Conservation (phyloP, 2,329 filamentous ascomycete genomes). For the Hypoxylon sp. region DNA sequence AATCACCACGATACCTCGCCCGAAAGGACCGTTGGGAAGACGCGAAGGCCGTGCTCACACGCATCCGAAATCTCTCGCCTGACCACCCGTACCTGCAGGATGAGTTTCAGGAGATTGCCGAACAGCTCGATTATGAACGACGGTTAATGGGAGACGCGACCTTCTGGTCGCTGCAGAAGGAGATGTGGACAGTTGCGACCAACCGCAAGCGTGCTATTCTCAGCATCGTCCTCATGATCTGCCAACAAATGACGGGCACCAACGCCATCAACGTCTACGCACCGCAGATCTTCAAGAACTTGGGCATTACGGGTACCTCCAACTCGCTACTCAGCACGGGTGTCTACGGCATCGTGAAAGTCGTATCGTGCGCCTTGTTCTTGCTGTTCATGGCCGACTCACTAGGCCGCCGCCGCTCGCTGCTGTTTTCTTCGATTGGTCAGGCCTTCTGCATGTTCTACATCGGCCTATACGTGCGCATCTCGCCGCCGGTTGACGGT, state of each 20-base stretch:
- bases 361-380: constrained; percentile 69
- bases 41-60: constrained; percentile 66
- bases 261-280: constrained; percentile 56
- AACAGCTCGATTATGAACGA: constrained; percentile 73
- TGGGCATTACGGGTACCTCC: constrained; percentile 59
- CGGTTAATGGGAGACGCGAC: constrained; percentile 66
- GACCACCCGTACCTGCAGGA: constrained; percentile 68
- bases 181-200: constrained; percentile 71
- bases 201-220: constrained; percentile 76
- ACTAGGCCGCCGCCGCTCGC: constrained; percentile 66
- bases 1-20: constrained; percentile 75
- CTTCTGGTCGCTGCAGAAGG: constrained; percentile 70
- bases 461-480: constrained; percentile 74
- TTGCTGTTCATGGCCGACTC: constrained; percentile 71
- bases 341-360: constrained; percentile 74
- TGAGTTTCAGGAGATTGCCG: constrained; percentile 72
- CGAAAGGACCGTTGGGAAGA: constrained; percentile 75
- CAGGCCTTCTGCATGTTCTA: constrained; percentile 74
- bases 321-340: constrained; percentile 72
- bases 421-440: constrained; percentile 71
- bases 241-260: constrained; percentile 78
- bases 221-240: constrained; percentile 72
- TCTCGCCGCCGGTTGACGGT: constrained; percentile 65
- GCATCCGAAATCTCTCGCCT: constrained; percentile 66
- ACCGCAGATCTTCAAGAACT: constrained; percentile 52